These are phyloP conservation scores for Calonectria naviculata DNA, from an alignment of 2,329 filamentous ascomycete species.

Conservation along the genomic window DNA sequence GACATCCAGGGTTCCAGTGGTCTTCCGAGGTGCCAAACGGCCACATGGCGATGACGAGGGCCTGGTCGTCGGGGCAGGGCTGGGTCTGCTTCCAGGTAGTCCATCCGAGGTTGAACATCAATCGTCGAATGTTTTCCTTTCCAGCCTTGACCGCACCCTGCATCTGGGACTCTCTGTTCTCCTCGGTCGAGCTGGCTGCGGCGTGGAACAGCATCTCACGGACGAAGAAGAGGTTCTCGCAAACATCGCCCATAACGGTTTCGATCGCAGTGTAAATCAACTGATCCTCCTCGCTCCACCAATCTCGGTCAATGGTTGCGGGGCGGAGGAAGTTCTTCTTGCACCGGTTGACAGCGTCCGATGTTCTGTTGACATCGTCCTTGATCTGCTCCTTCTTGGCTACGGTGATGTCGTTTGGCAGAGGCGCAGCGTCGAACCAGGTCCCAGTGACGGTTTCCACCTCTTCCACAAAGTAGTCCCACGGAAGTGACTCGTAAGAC, in stretches of 20 bases:
- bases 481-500: conserved; percentile 38
- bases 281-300: conserved; percentile 54
- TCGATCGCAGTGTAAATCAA: conserved; percentile 57
- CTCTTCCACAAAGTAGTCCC: conserved; percentile 46
- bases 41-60: conserved; percentile 74
- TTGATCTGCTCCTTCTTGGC: conserved; percentile 2
- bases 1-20: conserved; percentile 53
- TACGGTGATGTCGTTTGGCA: conserved; percentile 33
- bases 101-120: conserved; percentile 67
- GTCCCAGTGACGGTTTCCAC: conserved; percentile 53
- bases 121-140: conserved; percentile 28
- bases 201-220: conserved; percentile 34
- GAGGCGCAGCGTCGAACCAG: conserved; percentile 54
- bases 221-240: conserved; percentile 43
- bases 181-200: conserved; percentile 3
- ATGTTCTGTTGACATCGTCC: conserved; percentile 47
- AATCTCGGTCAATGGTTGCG: conserved; percentile 27
- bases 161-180: conserved; percentile 4
- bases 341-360: conserved; percentile 57
- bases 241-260: conserved; percentile 52
- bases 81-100: conserved; percentile 68
- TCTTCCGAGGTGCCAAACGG: conserved; percentile 66
- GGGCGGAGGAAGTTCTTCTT: conserved; percentile 55
- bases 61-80: conserved; percentile 63
- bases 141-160: conserved; percentile 29